A percentile compares a stretch with the other conserved stretches of the same genome.
Evolutionary conservation across 1,284 basidiomycete genomes (phyloP).

Genomic region (Ceratobasidium sp.): DNA sequence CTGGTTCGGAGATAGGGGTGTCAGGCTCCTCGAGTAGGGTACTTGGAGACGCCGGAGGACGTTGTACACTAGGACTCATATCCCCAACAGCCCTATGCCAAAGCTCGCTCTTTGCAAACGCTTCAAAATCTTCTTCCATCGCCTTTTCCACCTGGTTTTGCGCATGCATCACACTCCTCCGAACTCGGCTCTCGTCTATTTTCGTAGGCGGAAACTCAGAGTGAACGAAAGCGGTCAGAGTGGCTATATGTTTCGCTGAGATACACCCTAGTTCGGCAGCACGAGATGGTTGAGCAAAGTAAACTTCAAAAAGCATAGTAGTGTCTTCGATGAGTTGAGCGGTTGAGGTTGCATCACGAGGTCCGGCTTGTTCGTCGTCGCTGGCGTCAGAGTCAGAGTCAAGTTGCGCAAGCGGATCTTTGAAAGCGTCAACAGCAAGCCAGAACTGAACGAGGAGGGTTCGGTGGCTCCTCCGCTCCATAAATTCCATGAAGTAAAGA

Average conservation of each 20-base stretch:
- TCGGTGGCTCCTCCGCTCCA: conserved; percentile 86
- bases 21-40: conserved; percentile 27
- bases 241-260: conserved; percentile 75
- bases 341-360: conserved; percentile 71
- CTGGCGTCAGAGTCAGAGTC: conserved; percentile 70
- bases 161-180: conserved; percentile 83
- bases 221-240: conserved; percentile 77
- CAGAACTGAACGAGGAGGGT: conserved; percentile 95
- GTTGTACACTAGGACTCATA: conserved; percentile 60
- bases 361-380: conserved; percentile 68
- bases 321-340: conserved; percentile 84
- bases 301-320: conserved; percentile 86
- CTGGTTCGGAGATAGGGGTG: background rate
- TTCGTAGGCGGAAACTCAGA: conserved; percentile 58
- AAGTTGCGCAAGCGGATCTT: conserved; percentile 90
- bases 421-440: conserved; percentile 97
- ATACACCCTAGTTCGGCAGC: conserved; percentile 76
- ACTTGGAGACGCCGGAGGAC: conserved; percentile 22
- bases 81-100: conserved; percentile 92
- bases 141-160: conserved; percentile 88
- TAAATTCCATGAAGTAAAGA: conserved; percentile 97
- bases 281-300: conserved; percentile 76
- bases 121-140: conserved; percentile 93
- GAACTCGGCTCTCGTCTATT: conserved; percentile 71
- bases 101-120: conserved; percentile 88